A percentile compares a stretch with the other conserved stretches of the same genome.
These are phyloP conservation scores for Plasmodium yoelii DNA, from an alignment of 169 alveolate genomes.

Conservation along the genomic window DNA sequence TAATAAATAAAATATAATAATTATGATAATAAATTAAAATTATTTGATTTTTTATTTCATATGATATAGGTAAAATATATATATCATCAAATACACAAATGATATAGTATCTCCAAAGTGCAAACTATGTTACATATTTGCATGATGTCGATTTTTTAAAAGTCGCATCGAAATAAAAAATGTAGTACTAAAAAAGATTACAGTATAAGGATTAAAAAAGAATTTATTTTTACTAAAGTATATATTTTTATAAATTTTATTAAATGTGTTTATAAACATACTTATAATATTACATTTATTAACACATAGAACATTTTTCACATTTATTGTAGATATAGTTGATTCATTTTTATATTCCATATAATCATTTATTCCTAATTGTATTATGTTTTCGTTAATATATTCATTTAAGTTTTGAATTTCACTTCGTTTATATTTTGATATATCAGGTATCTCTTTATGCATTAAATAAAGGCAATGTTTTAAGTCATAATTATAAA, in stretches of 20 bases:
- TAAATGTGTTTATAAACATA: background rate
- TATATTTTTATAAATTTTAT: background rate
- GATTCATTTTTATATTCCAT: constrained; percentile 20
- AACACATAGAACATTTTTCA: background rate
- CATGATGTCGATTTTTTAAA: background rate
- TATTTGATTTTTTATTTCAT: too few relatives aligned
- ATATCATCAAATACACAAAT: background rate
- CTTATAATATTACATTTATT: background rate
- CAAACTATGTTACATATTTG: too few relatives aligned
- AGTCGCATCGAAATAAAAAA: constrained; percentile 18
- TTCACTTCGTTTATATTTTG: constrained; percentile 52
- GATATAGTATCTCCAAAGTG: background rate
- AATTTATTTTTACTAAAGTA: constrained; percentile 1
- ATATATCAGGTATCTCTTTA: constrained; percentile 25
- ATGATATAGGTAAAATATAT: background rate
- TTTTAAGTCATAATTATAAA: constrained; percentile 37
- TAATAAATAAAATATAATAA: too few relatives aligned
- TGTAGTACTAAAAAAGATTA: constrained; percentile 44
- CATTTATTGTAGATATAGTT: constrained; percentile 24
- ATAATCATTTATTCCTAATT: background rate
- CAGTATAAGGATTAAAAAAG: constrained; percentile 13
- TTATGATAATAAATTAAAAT: too few relatives aligned
- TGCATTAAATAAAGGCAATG: constrained; percentile 74
- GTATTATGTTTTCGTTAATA: constrained; percentile 48
- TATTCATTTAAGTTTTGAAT: constrained; percentile 42